Evolutionary conservation across 2,329 filamentous ascomycete species (phyloP), one percentile per base, ranked within the genome.

Genomic region (Penicillium sp.): DNA sequence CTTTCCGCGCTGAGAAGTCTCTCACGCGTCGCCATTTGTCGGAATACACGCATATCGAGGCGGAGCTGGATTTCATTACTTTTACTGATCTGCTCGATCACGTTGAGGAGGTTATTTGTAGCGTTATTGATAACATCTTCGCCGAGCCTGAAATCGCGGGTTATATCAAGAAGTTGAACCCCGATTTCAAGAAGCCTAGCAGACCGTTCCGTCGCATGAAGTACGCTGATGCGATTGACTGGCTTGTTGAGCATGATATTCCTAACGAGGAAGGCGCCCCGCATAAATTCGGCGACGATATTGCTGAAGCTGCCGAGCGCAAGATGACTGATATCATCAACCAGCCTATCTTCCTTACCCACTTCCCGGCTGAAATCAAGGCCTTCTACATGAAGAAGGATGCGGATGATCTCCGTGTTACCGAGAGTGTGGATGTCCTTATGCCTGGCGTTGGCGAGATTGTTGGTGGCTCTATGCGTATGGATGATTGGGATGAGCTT

Each of bases 331-430:
- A 99, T 72, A 89, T 88, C 63, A 96, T 99, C 80, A 94, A 95
- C 85, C 80, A 85, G 48, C 94, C 94, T 56, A 96, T 99, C 74
- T 90, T 97, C 80, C 82, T 97, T 34, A 97, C 93, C 2, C 93
- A 97, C 77, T 99, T 99, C 84, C 94, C 94, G 17, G 87, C 87
- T 53, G 91, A 93, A 78, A 96, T 99, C 82, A 99, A 99, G 82
- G 89, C 94, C 1, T 99, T 99, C 75, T 99, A 99, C 83, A 99
- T 99, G 94, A 88, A 92, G 76, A 92, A 88, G 76, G 94, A 93
- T 64, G 79, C 81, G 36, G 75, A 82, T 24, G 94, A 99, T 69
- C 78, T 75, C 24, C 84, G 92, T 21, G 91, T 97, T 23, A 99
- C 94, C 0, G 93, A 99, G 80, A 91, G 86, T 56, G 93, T 97